These are phyloP conservation scores for Alloteropsis semialata DNA, from an alignment of 176 grass and related monocot genomes.

Conservation along the genomic window DNA sequence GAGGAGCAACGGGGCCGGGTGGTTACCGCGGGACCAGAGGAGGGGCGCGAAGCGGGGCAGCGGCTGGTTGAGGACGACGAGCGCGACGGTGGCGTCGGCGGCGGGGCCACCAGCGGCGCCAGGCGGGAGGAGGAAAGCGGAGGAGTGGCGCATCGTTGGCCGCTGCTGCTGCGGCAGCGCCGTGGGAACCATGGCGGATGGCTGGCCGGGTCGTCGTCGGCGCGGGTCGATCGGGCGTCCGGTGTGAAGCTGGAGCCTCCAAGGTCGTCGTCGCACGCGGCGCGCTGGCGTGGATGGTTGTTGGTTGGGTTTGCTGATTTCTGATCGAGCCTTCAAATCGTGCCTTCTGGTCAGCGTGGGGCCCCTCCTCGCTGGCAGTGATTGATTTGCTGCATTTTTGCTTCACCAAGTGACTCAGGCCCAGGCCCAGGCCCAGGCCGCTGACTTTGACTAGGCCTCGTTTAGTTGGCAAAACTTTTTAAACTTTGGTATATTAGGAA, in stretches of 20 bases:
- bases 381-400: too few species aligned
- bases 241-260: not conserved
- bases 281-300: not conserved
- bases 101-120: not conserved
- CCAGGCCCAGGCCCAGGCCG: too few species aligned
- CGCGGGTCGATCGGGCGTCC: not conserved
- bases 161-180: not conserved
- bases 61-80: constrained; percentile 47
- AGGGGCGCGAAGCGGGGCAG: constrained; percentile 49
- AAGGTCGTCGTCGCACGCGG: not conserved
- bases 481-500: too few species aligned
- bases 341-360: not conserved
- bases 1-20: not conserved
- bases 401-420: too few species aligned
- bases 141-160: constrained; percentile 57
- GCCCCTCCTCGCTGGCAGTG: too few species aligned
- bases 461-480: too few species aligned
- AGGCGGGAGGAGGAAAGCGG: constrained; percentile 52
- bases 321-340: not conserved
- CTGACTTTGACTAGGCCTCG: too few species aligned
- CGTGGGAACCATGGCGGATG: not conserved
- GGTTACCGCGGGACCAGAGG: constrained; percentile 51
- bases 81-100: constrained; percentile 30
- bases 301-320: not conserved
- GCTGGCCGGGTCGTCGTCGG: not conserved